phyloP scores from a whole-genome alignment of 2,329 filamentous ascomycete species.

The Tolypocladium ophioglossoides region DNA sequence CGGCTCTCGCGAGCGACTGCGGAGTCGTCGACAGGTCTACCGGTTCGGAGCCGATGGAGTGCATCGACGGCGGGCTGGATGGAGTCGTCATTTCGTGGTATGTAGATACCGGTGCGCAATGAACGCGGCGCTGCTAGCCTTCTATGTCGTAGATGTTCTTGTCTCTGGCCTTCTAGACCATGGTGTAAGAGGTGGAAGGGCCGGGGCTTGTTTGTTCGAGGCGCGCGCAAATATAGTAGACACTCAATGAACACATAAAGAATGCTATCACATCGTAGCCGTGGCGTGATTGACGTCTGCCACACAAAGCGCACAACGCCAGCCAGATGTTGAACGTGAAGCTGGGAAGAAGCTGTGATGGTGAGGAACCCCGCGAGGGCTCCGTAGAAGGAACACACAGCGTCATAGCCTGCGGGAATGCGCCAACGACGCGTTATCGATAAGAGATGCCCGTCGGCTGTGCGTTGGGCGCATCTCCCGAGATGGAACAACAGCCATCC shows the following conservation, averaged over 20 bases:
- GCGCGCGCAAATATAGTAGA: neutral
- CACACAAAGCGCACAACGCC: neutral
- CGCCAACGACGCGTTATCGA: slow-evolving; percentile 12
- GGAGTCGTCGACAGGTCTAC: slow-evolving; percentile 35
- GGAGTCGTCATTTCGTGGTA: slow-evolving; percentile 14
- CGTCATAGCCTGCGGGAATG: neutral
- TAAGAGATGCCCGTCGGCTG: slow-evolving; percentile 8
- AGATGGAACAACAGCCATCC: neutral
- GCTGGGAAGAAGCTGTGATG: neutral
- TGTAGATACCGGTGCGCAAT: slow-evolving; percentile 5
- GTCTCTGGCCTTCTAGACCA: slow-evolving; percentile 21
- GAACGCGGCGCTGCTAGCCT: slow-evolving; percentile 12
- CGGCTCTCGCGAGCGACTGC: slow-evolving; percentile 49
- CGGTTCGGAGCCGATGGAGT: slow-evolving; percentile 28
- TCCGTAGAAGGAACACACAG: neutral
- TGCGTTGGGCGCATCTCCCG: neutral
- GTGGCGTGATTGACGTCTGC: neutral
- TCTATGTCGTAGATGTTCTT: slow-evolving; percentile 11
- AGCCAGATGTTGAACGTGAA: neutral
- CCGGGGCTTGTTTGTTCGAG: neutral
- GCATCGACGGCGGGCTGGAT: slow-evolving; percentile 17
- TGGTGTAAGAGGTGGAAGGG: slow-evolving; percentile 12
- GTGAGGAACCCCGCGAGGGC: neutral
- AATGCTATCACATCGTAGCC: slow-evolving; percentile 1
- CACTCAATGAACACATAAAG: neutral